Evolutionary conservation across 2,329 filamentous ascomycete genomes (phyloP).

Genomic region (Metarhizium humberi): DNA sequence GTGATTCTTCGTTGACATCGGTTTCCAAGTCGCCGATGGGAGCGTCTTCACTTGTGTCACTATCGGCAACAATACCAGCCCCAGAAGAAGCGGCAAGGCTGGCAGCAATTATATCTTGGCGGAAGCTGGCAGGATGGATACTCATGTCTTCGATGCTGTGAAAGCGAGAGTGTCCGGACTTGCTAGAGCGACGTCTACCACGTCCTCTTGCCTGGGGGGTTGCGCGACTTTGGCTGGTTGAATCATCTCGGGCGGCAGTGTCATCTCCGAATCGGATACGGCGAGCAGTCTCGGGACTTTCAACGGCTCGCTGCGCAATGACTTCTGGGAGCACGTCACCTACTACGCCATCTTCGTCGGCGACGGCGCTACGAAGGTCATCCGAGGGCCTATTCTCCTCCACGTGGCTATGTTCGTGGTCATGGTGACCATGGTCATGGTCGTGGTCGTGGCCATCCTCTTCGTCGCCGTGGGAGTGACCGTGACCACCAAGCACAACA

Average conservation of each 20-base stretch:
- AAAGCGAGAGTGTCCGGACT: slow-evolving; percentile 48
- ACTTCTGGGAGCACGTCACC: slow-evolving; percentile 56
- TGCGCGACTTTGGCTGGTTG: slow-evolving; percentile 19
- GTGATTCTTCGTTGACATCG: slow-evolving; percentile 34
- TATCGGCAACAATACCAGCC: slow-evolving; percentile 44
- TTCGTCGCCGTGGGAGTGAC: slow-evolving; percentile 63
- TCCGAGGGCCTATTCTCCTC: slow-evolving; percentile 42
- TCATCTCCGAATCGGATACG: slow-evolving; percentile 31
- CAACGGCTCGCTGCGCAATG: slow-evolving; percentile 40
- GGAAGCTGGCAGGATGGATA: slow-evolving; percentile 82
- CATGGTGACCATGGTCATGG: slow-evolving; percentile 33
- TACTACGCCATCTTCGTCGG: slow-evolving; percentile 49
- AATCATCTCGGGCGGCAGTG: slow-evolving; percentile 15
- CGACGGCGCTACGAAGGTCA: slow-evolving; percentile 28
- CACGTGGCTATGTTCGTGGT: slow-evolving; percentile 28
- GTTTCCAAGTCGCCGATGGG: slow-evolving; percentile 31
- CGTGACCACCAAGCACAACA: slow-evolving; percentile 86
- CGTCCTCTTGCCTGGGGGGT: slow-evolving; percentile 28
- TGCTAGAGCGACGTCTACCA: slow-evolving; percentile 35
- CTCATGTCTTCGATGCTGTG: slow-evolving; percentile 64
- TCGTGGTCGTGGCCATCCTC: slow-evolving; percentile 44
- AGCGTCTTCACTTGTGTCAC: slow-evolving; percentile 39
- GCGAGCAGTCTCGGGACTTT: slow-evolving; percentile 24
- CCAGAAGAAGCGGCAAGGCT: slow-evolving; percentile 44
- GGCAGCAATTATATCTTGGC: slow-evolving; percentile 88